phyloP scores from a whole-genome alignment of 1,284 basidiomycete genomes.

The Wallemia mellicola region DNA sequence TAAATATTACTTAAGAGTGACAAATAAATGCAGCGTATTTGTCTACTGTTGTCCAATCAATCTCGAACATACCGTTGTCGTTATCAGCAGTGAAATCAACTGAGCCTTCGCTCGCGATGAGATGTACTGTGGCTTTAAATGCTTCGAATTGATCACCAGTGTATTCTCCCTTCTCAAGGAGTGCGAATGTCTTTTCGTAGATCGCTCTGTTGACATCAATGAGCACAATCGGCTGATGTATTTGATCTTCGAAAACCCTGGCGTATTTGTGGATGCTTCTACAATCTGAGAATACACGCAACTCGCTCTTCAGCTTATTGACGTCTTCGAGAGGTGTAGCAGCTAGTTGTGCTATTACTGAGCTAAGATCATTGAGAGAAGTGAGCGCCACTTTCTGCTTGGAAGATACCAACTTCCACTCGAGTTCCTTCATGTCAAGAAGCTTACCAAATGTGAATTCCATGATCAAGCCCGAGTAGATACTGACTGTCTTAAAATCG shows the following conservation, averaged over 20 bases:
- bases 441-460: not conserved
- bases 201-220: not conserved
- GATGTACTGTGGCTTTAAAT: not conserved
- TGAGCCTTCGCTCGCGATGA: not conserved
- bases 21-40: not conserved
- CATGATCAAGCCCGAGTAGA: not conserved
- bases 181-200: not conserved
- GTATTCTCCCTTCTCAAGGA: not conserved
- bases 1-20: not conserved
- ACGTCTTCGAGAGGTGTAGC: not conserved
- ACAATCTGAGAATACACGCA: not conserved
- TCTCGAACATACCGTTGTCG: not conserved
- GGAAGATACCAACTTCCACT: not conserved
- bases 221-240: not conserved
- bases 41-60: not conserved
- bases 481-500: not conserved
- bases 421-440: not conserved
- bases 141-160: not conserved
- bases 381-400: not conserved
- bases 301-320: not conserved
- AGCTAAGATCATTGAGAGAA: not conserved
- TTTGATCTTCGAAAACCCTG: not conserved
- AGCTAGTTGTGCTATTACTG: not conserved
- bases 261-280: not conserved
- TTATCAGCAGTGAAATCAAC: not conserved